Conservation (phyloP, 305 asterid species). For the Withania somnifera region DNA sequence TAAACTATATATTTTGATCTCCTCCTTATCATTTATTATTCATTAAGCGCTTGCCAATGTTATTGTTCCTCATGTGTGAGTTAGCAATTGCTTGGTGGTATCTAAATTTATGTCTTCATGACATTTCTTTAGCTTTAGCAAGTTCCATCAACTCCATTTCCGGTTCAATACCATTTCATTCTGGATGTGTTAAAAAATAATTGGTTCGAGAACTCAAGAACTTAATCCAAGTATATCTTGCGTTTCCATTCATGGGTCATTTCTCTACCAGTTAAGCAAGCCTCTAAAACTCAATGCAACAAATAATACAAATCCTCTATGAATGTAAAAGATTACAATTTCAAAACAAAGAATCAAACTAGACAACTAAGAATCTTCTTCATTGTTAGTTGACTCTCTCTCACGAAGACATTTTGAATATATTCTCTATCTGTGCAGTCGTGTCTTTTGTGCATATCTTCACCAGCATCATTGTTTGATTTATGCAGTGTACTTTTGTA, state of each 20-base stretch:
- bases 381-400: too few relatives aligned
- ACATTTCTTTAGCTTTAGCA: neutral
- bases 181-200: neutral
- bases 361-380: too few relatives aligned
- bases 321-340: too few relatives aligned
- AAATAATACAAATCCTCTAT: too few relatives aligned
- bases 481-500: neutral
- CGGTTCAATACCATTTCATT: neutral
- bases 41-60: neutral
- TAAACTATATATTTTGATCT: neutral
- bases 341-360: too few relatives aligned
- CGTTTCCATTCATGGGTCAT: too few relatives aligned
- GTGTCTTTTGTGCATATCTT: neutral
- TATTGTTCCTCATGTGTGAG: neutral
- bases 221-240: too few relatives aligned
- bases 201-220: too few relatives aligned
- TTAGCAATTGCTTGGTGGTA: neutral
- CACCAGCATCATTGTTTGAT: neutral
- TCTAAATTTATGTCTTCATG: neutral
- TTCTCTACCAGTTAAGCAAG: too few relatives aligned
- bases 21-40: neutral
- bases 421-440: neutral
- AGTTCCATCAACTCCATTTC: neutral
- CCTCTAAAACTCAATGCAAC: too few relatives aligned
- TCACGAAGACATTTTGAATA: too few relatives aligned